Evolutionary conservation across 306 rosid species (phyloP).

Genomic region (Cucurbita argyrosperma): DNA sequence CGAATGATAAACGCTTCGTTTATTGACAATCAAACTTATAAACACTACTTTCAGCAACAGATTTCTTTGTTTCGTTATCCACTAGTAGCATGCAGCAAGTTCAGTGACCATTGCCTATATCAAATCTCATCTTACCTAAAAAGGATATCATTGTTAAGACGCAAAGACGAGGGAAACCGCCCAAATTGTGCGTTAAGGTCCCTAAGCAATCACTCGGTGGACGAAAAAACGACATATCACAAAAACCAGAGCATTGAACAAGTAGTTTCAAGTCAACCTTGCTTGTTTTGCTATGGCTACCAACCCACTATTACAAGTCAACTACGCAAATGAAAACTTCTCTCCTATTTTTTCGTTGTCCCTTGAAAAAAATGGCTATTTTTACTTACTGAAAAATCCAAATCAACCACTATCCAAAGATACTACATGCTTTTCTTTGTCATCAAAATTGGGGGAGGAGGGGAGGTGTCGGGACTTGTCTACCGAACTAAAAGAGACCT

Average conservation of each 20-base stretch:
- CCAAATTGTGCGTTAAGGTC: too few species aligned
- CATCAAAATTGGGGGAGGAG: background rate
- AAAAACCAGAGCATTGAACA: background rate
- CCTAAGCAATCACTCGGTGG: too few species aligned
- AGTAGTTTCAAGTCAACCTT: background rate
- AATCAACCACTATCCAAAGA: background rate
- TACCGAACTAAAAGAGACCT: background rate
- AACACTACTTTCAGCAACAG: too few species aligned
- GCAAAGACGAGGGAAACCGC: too few species aligned
- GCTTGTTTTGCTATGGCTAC: background rate
- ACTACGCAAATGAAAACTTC: background rate
- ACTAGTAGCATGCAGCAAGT: too few species aligned
- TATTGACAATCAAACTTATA: too few species aligned
- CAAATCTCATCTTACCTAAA: background rate
- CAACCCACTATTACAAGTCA: background rate
- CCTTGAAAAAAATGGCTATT: background rate
- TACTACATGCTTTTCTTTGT: background rate
- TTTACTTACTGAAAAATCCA: background rate
- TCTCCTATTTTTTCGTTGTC: background rate
- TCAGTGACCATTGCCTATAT: background rate
- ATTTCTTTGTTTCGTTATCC: too few species aligned
- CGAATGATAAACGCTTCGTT: too few species aligned
- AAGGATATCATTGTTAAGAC: too few species aligned
- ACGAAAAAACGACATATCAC: too few species aligned
- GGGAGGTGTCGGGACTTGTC: background rate